phyloP scores from a whole-genome alignment of 179 eudicot genomes.

The Pouteria campechiana region DNA sequence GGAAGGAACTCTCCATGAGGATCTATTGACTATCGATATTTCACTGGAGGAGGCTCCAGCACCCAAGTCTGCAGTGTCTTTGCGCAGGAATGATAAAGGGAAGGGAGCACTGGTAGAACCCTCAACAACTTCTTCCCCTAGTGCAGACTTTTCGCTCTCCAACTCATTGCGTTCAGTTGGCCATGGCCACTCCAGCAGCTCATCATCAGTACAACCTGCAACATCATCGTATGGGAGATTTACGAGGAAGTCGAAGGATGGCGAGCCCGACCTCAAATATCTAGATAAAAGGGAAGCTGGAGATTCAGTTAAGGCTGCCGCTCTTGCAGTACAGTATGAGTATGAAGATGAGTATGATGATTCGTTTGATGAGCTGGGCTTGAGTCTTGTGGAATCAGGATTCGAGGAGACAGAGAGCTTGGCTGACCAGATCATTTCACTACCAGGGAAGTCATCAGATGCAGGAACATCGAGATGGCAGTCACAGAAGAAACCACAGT shows the following conservation, averaged over 20 bases:
- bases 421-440: constrained; percentile 30
- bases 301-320: constrained; percentile 49
- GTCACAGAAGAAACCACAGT: constrained; percentile 71
- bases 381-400: constrained; percentile 68
- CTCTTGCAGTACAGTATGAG: constrained; percentile 57
- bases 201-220: constrained; percentile 37
- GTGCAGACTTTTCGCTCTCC: constrained; percentile 11
- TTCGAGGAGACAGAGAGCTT: constrained; percentile 49
- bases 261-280: constrained; percentile 19
- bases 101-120: constrained; percentile 61
- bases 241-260: constrained; percentile 38
- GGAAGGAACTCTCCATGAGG: constrained; percentile 83
- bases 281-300: constrained; percentile 41
- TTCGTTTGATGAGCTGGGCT: constrained; percentile 88
- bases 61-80: constrained; percentile 23
- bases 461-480: constrained; percentile 42
- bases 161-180: too few species aligned
- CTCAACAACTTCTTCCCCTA: constrained; percentile 9
- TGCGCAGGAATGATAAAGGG: constrained; percentile 53
- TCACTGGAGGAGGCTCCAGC: constrained; percentile 47
- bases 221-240: constrained; percentile 54
- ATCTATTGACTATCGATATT: constrained; percentile 51
- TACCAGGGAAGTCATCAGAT: constrained; percentile 16
- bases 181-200: constrained; percentile 24
- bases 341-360: constrained; percentile 99